Conservation (phyloP, 129 eudicot species). For the Centaurea solstitialis region DNA sequence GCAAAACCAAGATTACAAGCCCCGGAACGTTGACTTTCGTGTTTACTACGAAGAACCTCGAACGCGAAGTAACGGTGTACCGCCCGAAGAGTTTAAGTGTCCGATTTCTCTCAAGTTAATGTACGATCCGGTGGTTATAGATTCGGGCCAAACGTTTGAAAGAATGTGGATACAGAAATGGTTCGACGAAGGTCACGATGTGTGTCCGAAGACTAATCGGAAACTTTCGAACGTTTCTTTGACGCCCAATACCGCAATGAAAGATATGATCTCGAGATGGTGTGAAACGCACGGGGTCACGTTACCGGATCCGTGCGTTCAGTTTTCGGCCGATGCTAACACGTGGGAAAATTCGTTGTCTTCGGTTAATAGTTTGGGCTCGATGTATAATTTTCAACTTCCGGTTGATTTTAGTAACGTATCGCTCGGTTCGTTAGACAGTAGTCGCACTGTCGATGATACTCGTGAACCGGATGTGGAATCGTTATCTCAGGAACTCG, state of each 20-base stretch:
- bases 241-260: conserved; percentile 59
- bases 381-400: conserved; percentile 62
- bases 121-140: conserved; percentile 85
- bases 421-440: conserved; percentile 57
- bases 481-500: conserved; percentile 38
- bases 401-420: conserved; percentile 64
- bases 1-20: conserved; percentile 31
- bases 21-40: conserved; percentile 7
- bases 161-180: conserved; percentile 82
- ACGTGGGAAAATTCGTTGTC: conserved; percentile 55
- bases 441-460: conserved; percentile 27
- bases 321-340: conserved; percentile 17
- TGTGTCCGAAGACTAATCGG: conserved; percentile 70
- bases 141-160: conserved; percentile 80
- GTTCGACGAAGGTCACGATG: conserved; percentile 79
- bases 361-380: conserved; percentile 73
- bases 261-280: conserved; percentile 62
- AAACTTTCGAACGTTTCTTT: conserved; percentile 43
- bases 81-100: conserved; percentile 71
- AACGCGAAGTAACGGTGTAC: conserved; percentile 16
- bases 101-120: conserved; percentile 66
- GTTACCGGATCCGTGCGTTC: conserved; percentile 43
- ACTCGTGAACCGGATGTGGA: conserved; percentile 33
- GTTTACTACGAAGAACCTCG: conserved; percentile 32
- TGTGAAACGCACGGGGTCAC: conserved; percentile 39